Evolutionary conservation across 1,284 basidiomycete genomes (phyloP), one percentile per base, ranked within the genome.

Genomic region (Afroboletus lepidellus): DNA sequence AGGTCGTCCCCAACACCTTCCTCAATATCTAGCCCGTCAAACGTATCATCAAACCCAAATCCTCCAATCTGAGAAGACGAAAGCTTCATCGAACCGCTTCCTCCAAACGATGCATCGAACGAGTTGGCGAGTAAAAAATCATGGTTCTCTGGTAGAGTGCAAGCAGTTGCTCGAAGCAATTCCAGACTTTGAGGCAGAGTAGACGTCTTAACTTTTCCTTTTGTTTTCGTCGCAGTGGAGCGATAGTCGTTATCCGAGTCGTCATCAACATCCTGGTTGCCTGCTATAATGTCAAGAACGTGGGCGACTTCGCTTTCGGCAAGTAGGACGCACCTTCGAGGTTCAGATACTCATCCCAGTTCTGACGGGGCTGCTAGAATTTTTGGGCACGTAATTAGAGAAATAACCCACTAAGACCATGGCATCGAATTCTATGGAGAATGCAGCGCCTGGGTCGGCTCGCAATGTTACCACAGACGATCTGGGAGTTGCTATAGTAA

Each of bases 91-190:
- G 68, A 69, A 2, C 68, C 58, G 15, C 60, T 70, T 29, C 66
- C 75, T 51, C 74, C 72, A 54, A 81, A 79, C 8, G 85, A 85
- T 5, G 74, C 66, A 49, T 87, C 83, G 56, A 88, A 81, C 0
- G 87, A 87, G 25, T 74, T 77, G 2, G 81, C 79, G 13, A 90
- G 70, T 13, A 90, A 62, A 57, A 85, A 77, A 38, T 87, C 80
- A 56, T 87, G 80, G 53, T 84, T 77, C 63, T 91, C 88, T 25
- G 81, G 72, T 21, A 92, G 74, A 18, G 82, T 90, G 65, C 88
- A 80, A 48, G 73, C 62, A 38, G 79, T 78, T 29, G 75, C 77
- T 47, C 83, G 76, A 16, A 71, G 66, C 18, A 69, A 57, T 60
- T 87, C 84, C 2, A 60, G 51, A 24, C 68, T 58, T 20, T 53